These are phyloP conservation scores for Helicostylum pulchrum DNA, from an alignment of 192 early-diverging fungal genomes.

Conservation along the genomic window DNA sequence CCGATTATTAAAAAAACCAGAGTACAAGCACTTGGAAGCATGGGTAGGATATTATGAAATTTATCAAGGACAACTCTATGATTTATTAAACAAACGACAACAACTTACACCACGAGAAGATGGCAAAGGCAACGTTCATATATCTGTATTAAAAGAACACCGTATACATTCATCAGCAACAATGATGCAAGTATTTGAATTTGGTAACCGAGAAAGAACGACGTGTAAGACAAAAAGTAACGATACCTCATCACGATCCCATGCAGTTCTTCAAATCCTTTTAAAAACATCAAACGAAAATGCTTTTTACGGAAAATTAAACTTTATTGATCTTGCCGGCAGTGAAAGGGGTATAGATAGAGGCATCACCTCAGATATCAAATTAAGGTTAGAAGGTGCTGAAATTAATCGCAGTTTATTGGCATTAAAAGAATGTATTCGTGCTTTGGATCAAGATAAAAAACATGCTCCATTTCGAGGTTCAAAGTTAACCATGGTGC, in stretches of 20 bases:
- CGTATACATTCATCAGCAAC: conserved; percentile 75
- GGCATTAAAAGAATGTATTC: conserved; percentile 96
- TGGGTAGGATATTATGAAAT: conserved; percentile 96
- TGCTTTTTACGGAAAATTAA: conserved; percentile 78
- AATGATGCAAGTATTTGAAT: conserved; percentile 89
- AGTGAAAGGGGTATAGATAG: conserved; percentile 96
- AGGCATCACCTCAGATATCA: conserved; percentile 72
- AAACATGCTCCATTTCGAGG: conserved; percentile 95
- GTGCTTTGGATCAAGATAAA: conserved; percentile 89
- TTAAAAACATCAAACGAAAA: conserved; percentile 65
- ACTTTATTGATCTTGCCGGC: conserved; percentile 96
- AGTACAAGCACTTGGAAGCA: conserved; percentile 71
- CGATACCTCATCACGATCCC: conserved; percentile 90
- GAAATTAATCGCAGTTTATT: conserved; percentile 98
- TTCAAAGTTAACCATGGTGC: conserved; percentile 86
- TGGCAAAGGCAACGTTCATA: conserved; percentile 91
- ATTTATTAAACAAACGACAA: conserved; percentile 88
- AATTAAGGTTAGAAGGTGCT: conserved; percentile 85
- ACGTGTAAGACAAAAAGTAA: conserved; percentile 96
- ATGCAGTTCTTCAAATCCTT: conserved; percentile 94
- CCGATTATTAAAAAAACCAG: conserved; percentile 57
- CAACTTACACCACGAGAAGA: conserved; percentile 90
- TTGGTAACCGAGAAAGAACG: conserved; percentile 80
- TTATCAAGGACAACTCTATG: conserved; percentile 93
- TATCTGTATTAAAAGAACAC: conserved; percentile 81